Conservation (phyloP, 371 early-diverging fungal genomes). For the Lichtheimia ramosa region DNA sequence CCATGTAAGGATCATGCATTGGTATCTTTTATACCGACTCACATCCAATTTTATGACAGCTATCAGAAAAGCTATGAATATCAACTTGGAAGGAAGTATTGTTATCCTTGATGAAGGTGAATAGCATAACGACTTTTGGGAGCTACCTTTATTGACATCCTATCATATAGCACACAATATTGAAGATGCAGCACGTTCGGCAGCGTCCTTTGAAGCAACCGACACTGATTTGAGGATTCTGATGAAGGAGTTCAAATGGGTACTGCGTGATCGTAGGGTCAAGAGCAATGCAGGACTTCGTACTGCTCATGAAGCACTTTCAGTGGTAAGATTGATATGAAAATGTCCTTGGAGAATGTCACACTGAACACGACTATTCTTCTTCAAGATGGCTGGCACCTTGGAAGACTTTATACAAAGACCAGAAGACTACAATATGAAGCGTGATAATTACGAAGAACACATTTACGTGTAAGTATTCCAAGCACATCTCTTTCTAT, state of each 20-base stretch:
- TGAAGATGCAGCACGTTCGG: constrained; percentile 55
- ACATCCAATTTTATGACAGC: constrained; percentile 16
- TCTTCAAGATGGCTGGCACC: neutral
- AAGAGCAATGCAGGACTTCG: no score
- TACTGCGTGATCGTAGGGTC: constrained; percentile 14
- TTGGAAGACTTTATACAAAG: neutral
- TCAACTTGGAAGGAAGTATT: constrained; percentile 61
- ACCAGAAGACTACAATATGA: constrained; percentile 14
- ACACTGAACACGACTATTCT: neutral
- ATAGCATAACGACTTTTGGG: constrained; percentile 30
- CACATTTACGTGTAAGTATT: constrained; percentile 37
- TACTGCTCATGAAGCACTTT: no score
- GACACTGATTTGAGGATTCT: constrained; percentile 40
- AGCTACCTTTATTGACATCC: no score
- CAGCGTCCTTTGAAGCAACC: constrained; percentile 53
- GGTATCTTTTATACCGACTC: neutral
- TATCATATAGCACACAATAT: constrained; percentile 48
- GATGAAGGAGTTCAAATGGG: constrained; percentile 32
- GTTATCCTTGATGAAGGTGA: constrained; percentile 89
- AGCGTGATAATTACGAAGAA: constrained; percentile 39
- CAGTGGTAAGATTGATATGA: no score
- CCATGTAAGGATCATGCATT: constrained; percentile 36
- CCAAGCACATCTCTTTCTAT: neutral
- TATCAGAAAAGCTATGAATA: constrained; percentile 60
- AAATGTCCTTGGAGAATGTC: no score